phyloP scores from a whole-genome alignment of 805 yeast species.

The Yamadazyma insecticola region DNA sequence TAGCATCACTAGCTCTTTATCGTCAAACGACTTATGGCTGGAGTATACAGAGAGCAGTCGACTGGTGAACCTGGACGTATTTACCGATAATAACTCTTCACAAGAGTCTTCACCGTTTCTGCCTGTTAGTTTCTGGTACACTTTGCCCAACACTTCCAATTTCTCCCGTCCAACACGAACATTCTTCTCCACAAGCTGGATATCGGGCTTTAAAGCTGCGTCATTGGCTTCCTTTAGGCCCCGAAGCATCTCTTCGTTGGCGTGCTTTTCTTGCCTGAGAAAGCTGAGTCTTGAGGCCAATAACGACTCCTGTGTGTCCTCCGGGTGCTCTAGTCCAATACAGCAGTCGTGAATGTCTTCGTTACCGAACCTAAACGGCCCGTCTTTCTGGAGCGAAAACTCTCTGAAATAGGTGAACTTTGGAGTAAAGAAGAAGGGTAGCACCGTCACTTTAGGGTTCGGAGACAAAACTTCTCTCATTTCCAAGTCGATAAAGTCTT shows the following conservation, averaged over 20 bases:
- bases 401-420: conserved; percentile 59
- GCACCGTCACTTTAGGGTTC: conserved; percentile 39
- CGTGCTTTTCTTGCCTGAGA: conserved; percentile 23
- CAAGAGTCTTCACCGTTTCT: conserved; percentile 2
- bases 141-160: conserved; percentile 19
- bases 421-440: conserved; percentile 51
- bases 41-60: conserved; percentile 26
- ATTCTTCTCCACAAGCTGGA: conserved; percentile 5
- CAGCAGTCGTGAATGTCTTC: conserved; percentile 63
- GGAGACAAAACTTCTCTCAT: conserved; percentile 36
- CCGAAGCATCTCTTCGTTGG: conserved; percentile 17
- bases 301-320: conserved; percentile 46
- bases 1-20: conserved; percentile 18
- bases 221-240: conserved; percentile 14
- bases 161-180: conserved; percentile 15
- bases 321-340: conserved; percentile 51
- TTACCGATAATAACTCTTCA: conserved; percentile 1
- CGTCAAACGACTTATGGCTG: conserved; percentile 21
- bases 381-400: conserved; percentile 37
- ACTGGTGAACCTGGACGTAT: conserved; percentile 11
- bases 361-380: conserved; percentile 55
- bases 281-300: conserved; percentile 22
- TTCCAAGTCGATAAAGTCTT: conserved; percentile 73
- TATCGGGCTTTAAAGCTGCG: conserved; percentile 3
- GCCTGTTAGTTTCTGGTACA: conserved; percentile 19